These are phyloP conservation scores for Microbotryum lychnidis-dioicae DNA, from an alignment of 1,284 basidiomycete species.

Conservation along the genomic window DNA sequence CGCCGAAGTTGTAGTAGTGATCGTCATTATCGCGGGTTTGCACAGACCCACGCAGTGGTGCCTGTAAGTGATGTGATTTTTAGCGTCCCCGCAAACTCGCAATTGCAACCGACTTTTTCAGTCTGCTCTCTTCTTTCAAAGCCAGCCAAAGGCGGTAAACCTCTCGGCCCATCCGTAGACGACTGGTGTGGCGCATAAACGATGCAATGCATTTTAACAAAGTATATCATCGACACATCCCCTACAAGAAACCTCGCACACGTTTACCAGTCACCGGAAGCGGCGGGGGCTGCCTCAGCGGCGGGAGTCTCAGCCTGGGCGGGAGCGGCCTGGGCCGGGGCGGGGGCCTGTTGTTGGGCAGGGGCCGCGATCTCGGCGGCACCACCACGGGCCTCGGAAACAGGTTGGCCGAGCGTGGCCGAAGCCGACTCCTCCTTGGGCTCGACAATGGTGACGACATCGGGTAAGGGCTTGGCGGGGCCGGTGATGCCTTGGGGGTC, in stretches of 20 bases:
- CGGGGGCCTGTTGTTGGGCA: not conserved
- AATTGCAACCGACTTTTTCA: too few species aligned
- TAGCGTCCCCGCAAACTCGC: too few species aligned
- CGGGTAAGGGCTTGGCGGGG: slow-evolving; percentile 89
- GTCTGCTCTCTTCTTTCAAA: too few species aligned
- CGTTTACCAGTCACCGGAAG: not conserved
- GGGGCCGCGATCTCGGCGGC: slow-evolving; percentile 26
- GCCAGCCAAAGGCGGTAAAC: too few species aligned
- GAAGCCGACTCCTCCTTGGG: slow-evolving; percentile 50
- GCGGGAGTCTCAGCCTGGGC: not conserved
- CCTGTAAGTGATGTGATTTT: too few species aligned
- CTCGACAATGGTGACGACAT: slow-evolving; percentile 65
- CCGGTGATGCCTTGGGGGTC: slow-evolving; percentile 85
- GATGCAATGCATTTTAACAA: too few species aligned
- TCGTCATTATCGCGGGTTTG: too few species aligned
- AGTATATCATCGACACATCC: too few species aligned
- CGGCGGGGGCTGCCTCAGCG: slow-evolving; percentile 8
- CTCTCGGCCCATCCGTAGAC: too few species aligned
- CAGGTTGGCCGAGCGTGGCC: slow-evolving; percentile 20
- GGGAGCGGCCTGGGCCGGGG: slow-evolving; percentile 5
- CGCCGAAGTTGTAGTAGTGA: too few species aligned
- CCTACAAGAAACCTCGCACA: not conserved
- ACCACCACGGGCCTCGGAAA: slow-evolving; percentile 30
- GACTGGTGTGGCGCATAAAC: too few species aligned
- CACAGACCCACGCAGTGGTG: too few species aligned